Base-by-base conservation (phyloP, 306 rosid genomes). In the Rubus parviflorus region DNA sequence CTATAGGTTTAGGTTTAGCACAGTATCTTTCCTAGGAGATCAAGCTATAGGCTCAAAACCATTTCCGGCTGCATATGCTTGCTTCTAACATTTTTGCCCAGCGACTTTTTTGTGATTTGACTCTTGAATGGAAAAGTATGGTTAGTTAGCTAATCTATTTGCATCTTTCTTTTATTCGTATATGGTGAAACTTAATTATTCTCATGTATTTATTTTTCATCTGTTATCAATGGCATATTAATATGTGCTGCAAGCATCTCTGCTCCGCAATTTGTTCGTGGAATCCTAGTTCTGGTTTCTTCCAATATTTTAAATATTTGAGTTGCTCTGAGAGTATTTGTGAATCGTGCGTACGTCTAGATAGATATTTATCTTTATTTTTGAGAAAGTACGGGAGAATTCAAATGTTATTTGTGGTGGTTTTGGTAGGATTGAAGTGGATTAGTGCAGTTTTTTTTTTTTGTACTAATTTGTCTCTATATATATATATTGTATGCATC, bases 1-100 rank as follows among this genome's bases (percentile, higher is more conserved):
- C 67, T 12, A 52, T 23, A 81, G 16, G 52, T 74, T 69, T 69
- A 14, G 70, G 52, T 76, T 61, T 75, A 17, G 70, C 65, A 56
- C 41, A 35, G 17, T 42, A 41, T 53, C 43, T 43, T 70, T 25
- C 45, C 8, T 62, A 43, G 75, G 62, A 52, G 38, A 8, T 43
- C 69, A 68, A 70, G 47, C n/a, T 53, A 30, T 23, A 48, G 46
- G 40, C 22, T 51, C 19, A 12, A 15, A 35, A 20, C 7, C 20
- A 51, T 52, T 66, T 41, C 15, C 52, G 10, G 64, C 45, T 22
- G 51, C 40, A 23, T 56, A 22, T 13, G 63, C 53, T 60, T 77
- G 72, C 46, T 40, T 23, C 20, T 48, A 62, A 25, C 38, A 14
- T 46, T 16, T 65, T 12, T 72, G n/a, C 10, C 65, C 35, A 22